These are phyloP conservation scores for Polyporus tsugae DNA, from an alignment of 1,284 basidiomycete genomes.

Conservation along the genomic window DNA sequence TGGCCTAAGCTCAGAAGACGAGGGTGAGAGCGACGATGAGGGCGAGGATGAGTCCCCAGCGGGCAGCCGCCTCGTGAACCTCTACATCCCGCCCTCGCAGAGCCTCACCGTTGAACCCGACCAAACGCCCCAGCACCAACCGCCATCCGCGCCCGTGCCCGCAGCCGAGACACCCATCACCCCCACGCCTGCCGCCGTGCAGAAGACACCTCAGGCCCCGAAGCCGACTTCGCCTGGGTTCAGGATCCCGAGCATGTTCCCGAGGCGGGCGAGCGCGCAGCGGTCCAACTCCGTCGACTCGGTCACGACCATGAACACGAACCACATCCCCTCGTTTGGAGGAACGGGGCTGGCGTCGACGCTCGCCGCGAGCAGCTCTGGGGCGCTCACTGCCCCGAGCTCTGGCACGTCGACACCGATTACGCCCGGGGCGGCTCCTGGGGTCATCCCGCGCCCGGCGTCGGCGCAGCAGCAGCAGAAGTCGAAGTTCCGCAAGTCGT, in stretches of 20 bases:
- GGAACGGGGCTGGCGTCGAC: conserved; percentile 14
- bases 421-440: conserved; percentile 7
- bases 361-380: conserved; percentile 13
- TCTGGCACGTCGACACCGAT: conserved; percentile 29
- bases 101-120: conserved; percentile 19
- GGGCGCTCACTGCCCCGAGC: conserved; percentile 17
- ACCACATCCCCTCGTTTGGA: conserved; percentile 15
- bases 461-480: conserved; percentile 24
- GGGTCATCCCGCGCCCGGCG: conserved; percentile 24
- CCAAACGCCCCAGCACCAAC: conserved; percentile 27
- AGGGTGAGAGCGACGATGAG: conserved; percentile 47
- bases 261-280: conserved; percentile 45
- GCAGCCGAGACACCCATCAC: conserved; percentile 32
- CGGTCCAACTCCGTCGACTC: conserved; percentile 45
- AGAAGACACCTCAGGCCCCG: conserved; percentile 34
- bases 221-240: conserved; percentile 42
- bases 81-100: conserved; percentile 31
- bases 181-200: conserved; percentile 30
- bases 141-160: conserved; percentile 17
- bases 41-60: conserved; percentile 47
- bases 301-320: conserved; percentile 22
- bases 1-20: conserved; percentile 72
- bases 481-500: conserved; percentile 40
- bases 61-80: conserved; percentile 26
- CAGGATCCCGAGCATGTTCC: conserved; percentile 48